Evolutionary conservation across 352 stramenopile genomes (phyloP).

Genomic region (Pythium sukuiense): DNA sequence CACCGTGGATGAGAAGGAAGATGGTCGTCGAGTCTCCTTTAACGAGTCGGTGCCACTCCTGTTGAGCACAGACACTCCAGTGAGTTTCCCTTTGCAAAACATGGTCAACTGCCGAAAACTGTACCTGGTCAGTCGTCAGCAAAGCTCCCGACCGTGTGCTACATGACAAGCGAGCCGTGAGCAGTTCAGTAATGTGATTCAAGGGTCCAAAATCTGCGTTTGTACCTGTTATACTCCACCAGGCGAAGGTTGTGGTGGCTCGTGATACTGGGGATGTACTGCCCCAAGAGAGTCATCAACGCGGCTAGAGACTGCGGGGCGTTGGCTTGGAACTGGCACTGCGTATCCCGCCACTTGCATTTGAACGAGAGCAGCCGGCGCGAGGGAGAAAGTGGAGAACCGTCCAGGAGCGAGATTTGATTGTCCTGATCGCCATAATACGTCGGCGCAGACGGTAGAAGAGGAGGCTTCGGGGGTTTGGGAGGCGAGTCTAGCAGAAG

Average conservation of each 20-base stretch:
- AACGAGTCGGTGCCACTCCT: slow-evolving; percentile 22
- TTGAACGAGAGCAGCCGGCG: slow-evolving; percentile 43
- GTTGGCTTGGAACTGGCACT: slow-evolving; percentile 43
- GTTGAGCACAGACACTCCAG: not conserved
- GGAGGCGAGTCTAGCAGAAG: slow-evolving; percentile 17
- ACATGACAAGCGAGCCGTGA: not conserved
- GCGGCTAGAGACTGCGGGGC: slow-evolving; percentile 31
- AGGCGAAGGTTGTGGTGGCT: slow-evolving; percentile 2
- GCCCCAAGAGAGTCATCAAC: slow-evolving; percentile 37
- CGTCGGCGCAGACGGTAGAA: slow-evolving; percentile 38
- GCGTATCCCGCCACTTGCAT: slow-evolving; percentile 63
- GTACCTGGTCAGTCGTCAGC: slow-evolving; percentile 1
- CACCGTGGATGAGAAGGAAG: slow-evolving; percentile 25
- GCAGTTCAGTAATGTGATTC: not conserved
- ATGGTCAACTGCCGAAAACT: not conserved
- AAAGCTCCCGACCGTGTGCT: not conserved
- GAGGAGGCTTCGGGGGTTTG: slow-evolving; percentile 18
- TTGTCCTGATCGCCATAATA: not conserved
- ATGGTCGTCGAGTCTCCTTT: slow-evolving; percentile 15
- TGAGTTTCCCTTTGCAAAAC: not conserved
- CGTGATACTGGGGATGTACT: slow-evolving; percentile 39
- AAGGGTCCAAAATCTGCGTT: not conserved
- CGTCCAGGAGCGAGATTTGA: slow-evolving; percentile 1
- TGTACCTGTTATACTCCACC: slow-evolving; percentile 27
- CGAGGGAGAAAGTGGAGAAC: slow-evolving; percentile 1